Evolutionary conservation across 306 rosid species (phyloP).

Genomic region (Psophocarpus tetragonolobus): DNA sequence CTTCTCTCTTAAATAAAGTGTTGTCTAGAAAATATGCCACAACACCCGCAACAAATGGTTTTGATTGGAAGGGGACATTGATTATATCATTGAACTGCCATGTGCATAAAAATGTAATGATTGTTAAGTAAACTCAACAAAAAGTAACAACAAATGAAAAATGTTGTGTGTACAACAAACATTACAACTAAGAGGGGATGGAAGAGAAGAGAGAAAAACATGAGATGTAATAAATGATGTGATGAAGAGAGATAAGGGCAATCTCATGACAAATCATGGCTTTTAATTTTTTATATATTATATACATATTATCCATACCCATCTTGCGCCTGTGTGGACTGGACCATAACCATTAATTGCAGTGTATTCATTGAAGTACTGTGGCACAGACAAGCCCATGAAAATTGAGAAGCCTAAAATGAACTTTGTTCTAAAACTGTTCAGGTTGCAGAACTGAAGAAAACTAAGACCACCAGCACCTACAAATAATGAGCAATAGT

Average conservation of each 20-base stretch:
- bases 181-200: too few species aligned
- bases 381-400: slow-evolving; percentile 91
- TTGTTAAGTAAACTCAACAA: slow-evolving; percentile 10
- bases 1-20: slow-evolving; percentile 58
- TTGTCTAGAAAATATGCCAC: slow-evolving; percentile 90
- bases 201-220: too few species aligned
- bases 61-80: slow-evolving; percentile 93
- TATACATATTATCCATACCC: slow-evolving; percentile 56
- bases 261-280: too few species aligned
- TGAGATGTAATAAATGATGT: too few species aligned
- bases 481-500: slow-evolving; percentile 27
- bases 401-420: slow-evolving; percentile 89
- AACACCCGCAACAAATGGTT: slow-evolving; percentile 84
- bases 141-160: background rate
- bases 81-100: slow-evolving; percentile 90
- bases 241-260: too few species aligned
- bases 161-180: too few species aligned
- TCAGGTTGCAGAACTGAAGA: slow-evolving; percentile 96
- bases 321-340: slow-evolving; percentile 83
- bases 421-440: slow-evolving; percentile 92
- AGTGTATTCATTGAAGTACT: slow-evolving; percentile 94
- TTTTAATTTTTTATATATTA: background rate
- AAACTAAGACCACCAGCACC: slow-evolving; percentile 87
- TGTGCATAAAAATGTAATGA: slow-evolving; percentile 5
- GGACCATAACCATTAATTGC: slow-evolving; percentile 87